Evolutionary conservation across 2,329 filamentous ascomycete genomes (phyloP).

Genomic region (Dichotomopilus funicola): DNA sequence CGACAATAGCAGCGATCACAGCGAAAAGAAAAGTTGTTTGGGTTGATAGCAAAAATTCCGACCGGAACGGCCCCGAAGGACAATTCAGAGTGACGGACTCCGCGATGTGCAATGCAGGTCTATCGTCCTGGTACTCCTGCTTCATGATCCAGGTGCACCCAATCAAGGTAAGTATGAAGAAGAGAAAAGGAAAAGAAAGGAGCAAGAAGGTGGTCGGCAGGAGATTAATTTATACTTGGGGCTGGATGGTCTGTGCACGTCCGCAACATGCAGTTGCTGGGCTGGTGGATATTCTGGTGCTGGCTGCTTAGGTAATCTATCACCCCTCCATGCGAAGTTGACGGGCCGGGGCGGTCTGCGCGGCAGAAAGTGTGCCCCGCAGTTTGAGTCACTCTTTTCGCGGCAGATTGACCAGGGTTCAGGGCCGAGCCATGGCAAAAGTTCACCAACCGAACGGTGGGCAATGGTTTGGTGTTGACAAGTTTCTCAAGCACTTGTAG

Average conservation of each 20-base stretch:
- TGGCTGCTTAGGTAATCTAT: not conserved
- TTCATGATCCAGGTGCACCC: slow-evolving; percentile 21
- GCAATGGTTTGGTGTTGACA: slow-evolving; percentile 9
- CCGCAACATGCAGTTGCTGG: slow-evolving; percentile 3
- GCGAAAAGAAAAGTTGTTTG: slow-evolving; percentile 21
- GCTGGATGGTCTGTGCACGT: slow-evolving; percentile 15
- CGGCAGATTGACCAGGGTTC: slow-evolving; percentile 3
- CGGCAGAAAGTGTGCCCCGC: slow-evolving; percentile 22
- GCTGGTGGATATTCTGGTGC: not conserved
- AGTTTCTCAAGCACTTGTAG: slow-evolving; percentile 6
- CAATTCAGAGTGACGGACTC: slow-evolving; percentile 22
- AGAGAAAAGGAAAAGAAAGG: slow-evolving; percentile 15
- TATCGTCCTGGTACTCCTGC: slow-evolving; percentile 16
- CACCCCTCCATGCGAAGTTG: not conserved
- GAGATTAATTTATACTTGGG: slow-evolving; percentile 12
- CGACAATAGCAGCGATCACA: slow-evolving; percentile 17
- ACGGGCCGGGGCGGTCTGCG: slow-evolving; percentile 8
- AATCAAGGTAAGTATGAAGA: slow-evolving; percentile 26
- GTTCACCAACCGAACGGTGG: slow-evolving; percentile 9
- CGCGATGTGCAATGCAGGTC: slow-evolving; percentile 26
- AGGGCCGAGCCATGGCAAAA: slow-evolving; percentile 16
- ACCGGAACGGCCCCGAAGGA: slow-evolving; percentile 26
- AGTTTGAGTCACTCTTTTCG: slow-evolving; percentile 22
- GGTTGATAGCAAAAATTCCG: slow-evolving; percentile 24
- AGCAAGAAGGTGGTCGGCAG: slow-evolving; percentile 6